These are phyloP conservation scores for Borealophlyctis nickersoniae DNA, from an alignment of 192 early-diverging fungal genomes.

Conservation along the genomic window DNA sequence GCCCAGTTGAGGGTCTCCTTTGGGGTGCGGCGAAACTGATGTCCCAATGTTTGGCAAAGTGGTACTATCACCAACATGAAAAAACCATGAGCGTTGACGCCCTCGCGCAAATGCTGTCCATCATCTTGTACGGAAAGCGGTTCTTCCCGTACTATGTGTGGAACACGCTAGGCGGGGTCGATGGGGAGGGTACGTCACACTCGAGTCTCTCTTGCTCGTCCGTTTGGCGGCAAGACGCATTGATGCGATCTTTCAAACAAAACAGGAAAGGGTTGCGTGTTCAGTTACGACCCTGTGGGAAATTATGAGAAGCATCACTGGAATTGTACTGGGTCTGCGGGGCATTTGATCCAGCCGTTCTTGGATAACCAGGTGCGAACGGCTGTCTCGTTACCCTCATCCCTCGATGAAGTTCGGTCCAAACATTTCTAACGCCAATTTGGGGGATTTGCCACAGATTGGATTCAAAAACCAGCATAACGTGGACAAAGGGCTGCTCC, in stretches of 20 bases:
- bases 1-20: background rate
- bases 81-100: conserved; percentile 82
- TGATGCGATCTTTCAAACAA: background rate
- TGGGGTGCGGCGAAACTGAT: background rate
- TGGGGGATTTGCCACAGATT: conserved; percentile 47
- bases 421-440: background rate
- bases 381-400: background rate
- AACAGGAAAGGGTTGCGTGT: conserved; percentile 83
- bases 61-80: conserved; percentile 89
- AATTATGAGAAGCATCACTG: conserved; percentile 76
- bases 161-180: conserved; percentile 86
- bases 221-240: background rate
- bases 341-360: conserved; percentile 93
- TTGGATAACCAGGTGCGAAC: conserved; percentile 85
- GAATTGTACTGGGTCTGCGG: conserved; percentile 77
- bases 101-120: conserved; percentile 91
- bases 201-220: background rate
- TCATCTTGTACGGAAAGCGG: conserved; percentile 84
- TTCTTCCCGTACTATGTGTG: conserved; percentile 97
- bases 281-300: conserved; percentile 90
- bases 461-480: conserved; percentile 66
- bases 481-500: conserved; percentile 32
- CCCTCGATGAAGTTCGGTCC: background rate
- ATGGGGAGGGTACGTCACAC: conserved; percentile 65
- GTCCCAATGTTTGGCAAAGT: conserved; percentile 39